Base-by-base conservation (phyloP, 805 yeast species). In the Spathaspora sp. region DNA sequence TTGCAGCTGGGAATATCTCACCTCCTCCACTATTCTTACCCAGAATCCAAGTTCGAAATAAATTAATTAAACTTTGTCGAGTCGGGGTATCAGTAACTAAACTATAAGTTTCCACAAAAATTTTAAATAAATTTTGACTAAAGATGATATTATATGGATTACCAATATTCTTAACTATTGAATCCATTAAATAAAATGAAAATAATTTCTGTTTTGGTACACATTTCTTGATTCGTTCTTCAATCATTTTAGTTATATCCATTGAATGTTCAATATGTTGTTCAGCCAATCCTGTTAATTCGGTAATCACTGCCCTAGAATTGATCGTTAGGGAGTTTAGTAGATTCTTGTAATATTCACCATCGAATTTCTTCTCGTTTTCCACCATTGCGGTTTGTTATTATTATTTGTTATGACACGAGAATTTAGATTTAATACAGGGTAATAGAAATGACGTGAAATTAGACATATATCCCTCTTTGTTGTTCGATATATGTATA, bases 91-190 rank as follows among this genome's bases (percentile, higher is more conserved):
- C 77, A 38, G 73, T 66, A 44, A 72, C 75, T 43, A 73, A 61
- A 49, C 67, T 58, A 56, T 72, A 74, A 2, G 73, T 64, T 49
- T 71, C 76, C 2, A 75, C 67, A 58, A 72, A 74, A 44, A 61
- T 60, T 48, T 61, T 61, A 59, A 65, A 72, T 42, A 74, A 56
- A 48, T 66, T 66, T 19, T 60, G 53, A 42, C 70, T 69, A 56
- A 73, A 73, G 47, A 73, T 57, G 45, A 70, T 52, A 54, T 72
- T 72, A 60, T 72, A 74, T 7, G 79, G 79, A 51, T 68, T 73
- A 14, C 79, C 78, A 29, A 73, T 63, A 57, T 68, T 72, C 52
- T 74, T 74, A 58, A 72, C 64, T 26, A 74, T 71, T 38, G 75
- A 70, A 57, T 74, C 79, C 61, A 74, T 55, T 46, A 74, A 58